These are phyloP conservation scores for Penicillium sp. DNA, from an alignment of 2,329 filamentous ascomycete genomes.

Conservation along the genomic window DNA sequence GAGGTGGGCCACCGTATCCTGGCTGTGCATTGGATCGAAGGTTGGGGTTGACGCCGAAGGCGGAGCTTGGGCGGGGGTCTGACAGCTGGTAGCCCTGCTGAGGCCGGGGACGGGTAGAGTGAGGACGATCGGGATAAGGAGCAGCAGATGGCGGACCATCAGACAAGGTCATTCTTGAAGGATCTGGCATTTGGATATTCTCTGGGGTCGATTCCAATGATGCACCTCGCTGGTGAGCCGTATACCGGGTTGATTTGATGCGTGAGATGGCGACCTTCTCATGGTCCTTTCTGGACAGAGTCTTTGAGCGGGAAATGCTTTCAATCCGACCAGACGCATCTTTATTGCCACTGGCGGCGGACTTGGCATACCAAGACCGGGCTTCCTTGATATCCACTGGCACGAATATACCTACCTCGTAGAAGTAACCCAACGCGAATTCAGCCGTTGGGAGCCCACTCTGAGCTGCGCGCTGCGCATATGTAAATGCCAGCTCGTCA, in stretches of 20 bases:
- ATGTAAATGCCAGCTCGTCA: conserved; percentile 87
- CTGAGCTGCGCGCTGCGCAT: conserved; percentile 81
- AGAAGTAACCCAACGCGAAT: conserved; percentile 96
- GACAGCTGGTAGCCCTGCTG: conserved; percentile 36
- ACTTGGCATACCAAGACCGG: conserved; percentile 83
- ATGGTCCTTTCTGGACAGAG: conserved; percentile 85
- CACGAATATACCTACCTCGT: conserved; percentile 92
- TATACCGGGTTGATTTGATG: conserved; percentile 74
- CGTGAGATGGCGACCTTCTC: conserved; percentile 84
- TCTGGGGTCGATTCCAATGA: conserved; percentile 45
- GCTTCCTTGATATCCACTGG: conserved; percentile 80
- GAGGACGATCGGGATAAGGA: conserved; percentile 44
- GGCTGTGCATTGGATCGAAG: conserved; percentile 42
- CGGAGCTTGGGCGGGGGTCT: conserved; percentile 46
- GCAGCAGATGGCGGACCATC: conserved; percentile 38
- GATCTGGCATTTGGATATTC: conserved; percentile 50
- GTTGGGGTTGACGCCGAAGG: conserved; percentile 51
- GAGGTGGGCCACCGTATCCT: conserved; percentile 28
- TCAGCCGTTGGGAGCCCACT: conserved; percentile 84
- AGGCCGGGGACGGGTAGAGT: conserved; percentile 36
- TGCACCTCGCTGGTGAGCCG: conserved; percentile 54
- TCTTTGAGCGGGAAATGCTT: conserved; percentile 77
- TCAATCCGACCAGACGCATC: conserved; percentile 82
- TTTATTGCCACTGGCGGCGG: conserved; percentile 85
- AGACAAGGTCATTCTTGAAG: conserved; percentile 43